Evolutionary conservation across 805 yeast genomes (phyloP), one percentile per base, ranked within the genome.

Genomic region (Tetrapisispora iriomotensis): DNA sequence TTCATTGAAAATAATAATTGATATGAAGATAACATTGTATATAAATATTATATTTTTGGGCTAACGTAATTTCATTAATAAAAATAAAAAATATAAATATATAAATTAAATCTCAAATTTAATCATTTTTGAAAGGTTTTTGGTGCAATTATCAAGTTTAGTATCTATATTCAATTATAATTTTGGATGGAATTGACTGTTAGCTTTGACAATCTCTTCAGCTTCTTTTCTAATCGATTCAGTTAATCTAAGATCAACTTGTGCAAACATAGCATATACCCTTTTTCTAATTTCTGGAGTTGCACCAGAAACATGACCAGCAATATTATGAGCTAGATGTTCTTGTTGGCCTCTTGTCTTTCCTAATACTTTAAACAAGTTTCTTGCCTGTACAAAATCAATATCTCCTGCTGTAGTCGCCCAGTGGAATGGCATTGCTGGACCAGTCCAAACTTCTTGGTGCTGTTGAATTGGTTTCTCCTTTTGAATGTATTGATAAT

Each of bases 381-480:
- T 77, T 45, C 79, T 68, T 37, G 95, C 82, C 67, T 88, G 96
- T 46, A 63, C 72, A 61, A 66, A 88, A 66, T 88, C 95, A 48
- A 67, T 65, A 44, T 75, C 85, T 37, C 78, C 81, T 8, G 61
- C 51, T 20, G 62, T 64, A 40, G 74, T 74, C 41, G 73, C 71
- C 96, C 96, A 87, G 67, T 86, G 92, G 77, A 74, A 83, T 47
- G 90, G 85, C 45, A 79, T 66, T 34, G 92, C 92, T 39, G 86
- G 75, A 42, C 92, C 92, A 41, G 67, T 65, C 92, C 92, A 84
- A 45, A 75, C 72, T 66, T 83, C 94, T 63, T 81, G 88, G 50
- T 77, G 75, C 53, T 73, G 71, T 60, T 77, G 82, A 36, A 72
- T 56, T 22, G 62, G 64, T 37, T 45, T 50, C 13, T 47, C 47